A percentile compares a stretch with the other conserved stretches of the same genome.
These are phyloP conservation scores for Colletotrichum simmondsii DNA, from an alignment of 2,329 filamentous ascomycete species.

Conservation along the genomic window DNA sequence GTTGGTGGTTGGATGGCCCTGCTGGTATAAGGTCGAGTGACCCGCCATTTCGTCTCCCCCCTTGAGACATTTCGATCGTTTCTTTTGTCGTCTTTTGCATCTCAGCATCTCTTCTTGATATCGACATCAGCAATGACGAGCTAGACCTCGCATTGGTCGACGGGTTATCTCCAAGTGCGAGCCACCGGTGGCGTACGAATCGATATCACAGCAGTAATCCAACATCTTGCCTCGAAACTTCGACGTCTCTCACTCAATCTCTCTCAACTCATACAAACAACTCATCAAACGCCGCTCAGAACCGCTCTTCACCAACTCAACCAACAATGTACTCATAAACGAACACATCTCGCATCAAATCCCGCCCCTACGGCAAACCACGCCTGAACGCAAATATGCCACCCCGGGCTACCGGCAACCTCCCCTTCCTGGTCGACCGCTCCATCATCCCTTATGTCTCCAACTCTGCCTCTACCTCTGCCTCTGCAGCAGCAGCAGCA, in stretches of 20 bases:
- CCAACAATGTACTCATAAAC: slow-evolving; percentile 11
- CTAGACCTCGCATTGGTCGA: slow-evolving; percentile 5
- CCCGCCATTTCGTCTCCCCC: slow-evolving; percentile 10
- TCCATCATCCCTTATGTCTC: background rate
- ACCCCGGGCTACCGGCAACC: background rate
- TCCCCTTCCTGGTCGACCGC: slow-evolving; percentile 10
- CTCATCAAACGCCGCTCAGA: background rate
- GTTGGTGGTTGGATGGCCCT: background rate
- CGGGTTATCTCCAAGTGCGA: slow-evolving; percentile 1
- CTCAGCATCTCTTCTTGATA: background rate
- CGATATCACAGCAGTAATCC: background rate
- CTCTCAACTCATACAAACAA: no score
- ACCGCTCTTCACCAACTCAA: background rate
- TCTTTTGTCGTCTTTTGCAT: slow-evolving; percentile 8
- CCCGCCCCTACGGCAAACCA: background rate
- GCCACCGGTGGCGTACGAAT: slow-evolving; percentile 1
- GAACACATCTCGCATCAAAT: background rate
- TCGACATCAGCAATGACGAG: background rate
- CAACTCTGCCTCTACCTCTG: background rate
- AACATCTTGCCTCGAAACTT: background rate
- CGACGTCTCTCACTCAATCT: background rate
- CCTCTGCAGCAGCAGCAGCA: background rate
- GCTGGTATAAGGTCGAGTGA: slow-evolving; percentile 14
- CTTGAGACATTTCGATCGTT: background rate
- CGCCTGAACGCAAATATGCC: slow-evolving; percentile 1